Evolutionary conservation across 2,329 filamentous ascomycete genomes (phyloP), one percentile per base, ranked within the genome.

Genomic region (Aspergillus hiratsukae): DNA sequence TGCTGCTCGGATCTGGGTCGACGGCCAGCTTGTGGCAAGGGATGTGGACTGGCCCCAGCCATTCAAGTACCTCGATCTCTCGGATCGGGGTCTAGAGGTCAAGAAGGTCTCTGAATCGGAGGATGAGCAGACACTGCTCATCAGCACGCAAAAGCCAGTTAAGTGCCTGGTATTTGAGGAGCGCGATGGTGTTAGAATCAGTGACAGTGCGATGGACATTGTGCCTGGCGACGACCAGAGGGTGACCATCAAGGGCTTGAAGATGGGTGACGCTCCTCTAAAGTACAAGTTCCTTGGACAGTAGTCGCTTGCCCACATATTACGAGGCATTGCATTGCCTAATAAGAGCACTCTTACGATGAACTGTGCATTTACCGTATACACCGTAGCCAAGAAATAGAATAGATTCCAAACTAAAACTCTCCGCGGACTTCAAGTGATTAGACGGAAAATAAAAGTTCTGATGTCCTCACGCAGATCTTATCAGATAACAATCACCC

Each of bases 151-250:
- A 49, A 80, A 78, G 67, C 82, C 83, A 1, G 82, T 82, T 2
- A 85, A 85, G 61, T 82, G 82, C 11, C 69, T 85, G n/a, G 82
- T 84, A 3, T 83, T 84, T 60, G 82, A 84, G 66, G 83, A 84
- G 64, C 69, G 80, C 52, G 77, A 81, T 53, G 81, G 80, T 10
- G 76, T 84, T 45, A 72, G 77, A 11, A 69, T 83, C 21, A 76
- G 79, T 52, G 82, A 85, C 65, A 84, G 80, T 64, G 82, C 80
- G 8, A 75, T 85, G 53, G 83, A 85, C 64, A 67, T 84, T 57
- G 78, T 83, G 5, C 83, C 83, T n/a, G 81, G 81, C 6, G 82
- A 84, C 64, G 79, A 80, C 58, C 81, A 84, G 63, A 64, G 63
- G 10, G 63, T 76, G 31, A 69, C 53, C 6, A 53, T 72, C 19